A percentile compares a stretch with the other conserved stretches of the same genome.
Conservation (phyloP, 2,329 filamentous ascomycete genomes). For the Torrubiella hemipterigena region DNA sequence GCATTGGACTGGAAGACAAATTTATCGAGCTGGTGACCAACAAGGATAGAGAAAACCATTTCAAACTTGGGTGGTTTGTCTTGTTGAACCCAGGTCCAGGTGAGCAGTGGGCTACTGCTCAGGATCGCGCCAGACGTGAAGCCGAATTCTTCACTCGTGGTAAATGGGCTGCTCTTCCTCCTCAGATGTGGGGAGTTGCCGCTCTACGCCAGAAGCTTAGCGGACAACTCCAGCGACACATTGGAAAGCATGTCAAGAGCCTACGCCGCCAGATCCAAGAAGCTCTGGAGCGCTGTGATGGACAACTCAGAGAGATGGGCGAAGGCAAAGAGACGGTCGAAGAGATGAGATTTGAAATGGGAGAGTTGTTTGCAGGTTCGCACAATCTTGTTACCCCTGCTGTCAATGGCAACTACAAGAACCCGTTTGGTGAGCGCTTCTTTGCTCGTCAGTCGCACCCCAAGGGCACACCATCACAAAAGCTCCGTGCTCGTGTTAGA, state of each 20-base stretch:
- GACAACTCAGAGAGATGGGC: constrained; percentile 36
- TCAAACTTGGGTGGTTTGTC: constrained; percentile 40
- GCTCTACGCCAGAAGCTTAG: constrained; percentile 36
- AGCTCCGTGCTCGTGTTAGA: constrained; percentile 35
- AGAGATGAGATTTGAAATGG: constrained; percentile 41
- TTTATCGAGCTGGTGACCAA: constrained; percentile 41
- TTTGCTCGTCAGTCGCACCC: constrained; percentile 36
- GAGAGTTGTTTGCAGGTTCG: constrained; percentile 38
- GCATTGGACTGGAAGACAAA: constrained; percentile 39
- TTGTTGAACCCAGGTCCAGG: constrained; percentile 36
- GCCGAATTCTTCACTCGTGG: constrained; percentile 36
- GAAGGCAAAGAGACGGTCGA: constrained; percentile 37
- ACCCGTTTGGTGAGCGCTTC: constrained; percentile 37
- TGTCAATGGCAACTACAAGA: constrained; percentile 43
- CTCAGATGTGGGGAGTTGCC: constrained; percentile 32
- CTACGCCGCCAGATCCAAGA: constrained; percentile 38
- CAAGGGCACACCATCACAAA: constrained; percentile 37
- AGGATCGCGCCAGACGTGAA: constrained; percentile 29
- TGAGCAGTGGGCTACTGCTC: constrained; percentile 29
- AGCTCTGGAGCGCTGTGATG: constrained; percentile 34
- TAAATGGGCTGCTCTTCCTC: constrained; percentile 35
- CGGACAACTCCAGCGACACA: constrained; percentile 36
- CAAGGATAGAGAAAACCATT: constrained; percentile 35
- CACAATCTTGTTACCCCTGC: constrained; percentile 42
- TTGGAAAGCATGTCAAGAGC: constrained; percentile 37